Percentiles rank a stretch among this genome's conserved stretches.
Evolutionary conservation across 306 rosid genomes (phyloP).

Genomic region (Glycine latifolia): DNA sequence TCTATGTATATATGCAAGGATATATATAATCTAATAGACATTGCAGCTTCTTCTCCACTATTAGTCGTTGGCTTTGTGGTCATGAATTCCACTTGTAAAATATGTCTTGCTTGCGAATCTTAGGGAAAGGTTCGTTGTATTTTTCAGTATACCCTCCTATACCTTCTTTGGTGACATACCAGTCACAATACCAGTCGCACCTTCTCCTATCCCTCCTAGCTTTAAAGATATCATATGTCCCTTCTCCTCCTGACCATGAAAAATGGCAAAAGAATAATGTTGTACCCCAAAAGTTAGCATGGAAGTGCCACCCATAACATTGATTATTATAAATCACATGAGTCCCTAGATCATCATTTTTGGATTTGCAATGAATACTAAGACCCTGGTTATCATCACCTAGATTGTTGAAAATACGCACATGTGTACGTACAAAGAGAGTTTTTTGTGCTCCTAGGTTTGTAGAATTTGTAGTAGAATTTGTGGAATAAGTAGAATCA

Average conservation of each 20-base stretch:
- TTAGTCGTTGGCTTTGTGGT: neutral
- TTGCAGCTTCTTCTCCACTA: neutral
- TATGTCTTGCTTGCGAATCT: neutral
- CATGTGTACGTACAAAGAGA: neutral
- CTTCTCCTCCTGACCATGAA: neutral
- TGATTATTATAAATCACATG: neutral
- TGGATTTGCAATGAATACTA: constrained; percentile 32
- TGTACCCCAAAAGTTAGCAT: neutral
- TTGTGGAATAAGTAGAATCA: constrained; percentile 3
- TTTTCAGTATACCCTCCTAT: neutral
- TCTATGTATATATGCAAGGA: too few relatives aligned
- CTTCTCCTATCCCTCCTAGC: neutral
- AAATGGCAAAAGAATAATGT: constrained; percentile 39
- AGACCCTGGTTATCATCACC: neutral
- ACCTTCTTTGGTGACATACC: constrained; percentile 36
- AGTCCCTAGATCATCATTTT: neutral
- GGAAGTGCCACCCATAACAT: neutral
- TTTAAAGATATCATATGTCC: neutral
- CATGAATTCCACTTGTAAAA: neutral
- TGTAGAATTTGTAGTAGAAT: neutral
- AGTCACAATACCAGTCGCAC: constrained; percentile 13
- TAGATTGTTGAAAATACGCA: constrained; percentile 9
- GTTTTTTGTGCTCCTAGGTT: neutral
- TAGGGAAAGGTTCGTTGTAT: too few relatives aligned
- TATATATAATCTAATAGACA: neutral